Evolutionary conservation across 805 yeast genomes (phyloP).

Genomic region (Schwanniomyces polymorphus): DNA sequence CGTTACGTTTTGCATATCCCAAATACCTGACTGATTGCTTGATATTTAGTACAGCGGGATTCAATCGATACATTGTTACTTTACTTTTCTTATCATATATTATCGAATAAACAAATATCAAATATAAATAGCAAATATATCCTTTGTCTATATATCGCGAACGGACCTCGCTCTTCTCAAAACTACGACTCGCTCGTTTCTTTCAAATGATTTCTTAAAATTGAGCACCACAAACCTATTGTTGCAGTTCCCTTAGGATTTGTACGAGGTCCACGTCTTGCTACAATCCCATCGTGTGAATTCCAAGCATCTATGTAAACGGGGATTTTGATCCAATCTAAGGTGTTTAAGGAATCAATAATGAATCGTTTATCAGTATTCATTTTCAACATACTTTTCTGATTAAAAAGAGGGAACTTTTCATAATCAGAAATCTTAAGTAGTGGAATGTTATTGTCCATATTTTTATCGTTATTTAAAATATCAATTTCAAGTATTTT

Average conservation of each 20-base stretch:
- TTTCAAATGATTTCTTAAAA: slow-evolving; percentile 29
- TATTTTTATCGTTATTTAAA: slow-evolving; percentile 22
- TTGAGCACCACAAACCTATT: slow-evolving; percentile 49
- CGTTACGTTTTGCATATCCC: neutral
- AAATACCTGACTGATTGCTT: neutral
- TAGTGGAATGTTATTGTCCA: slow-evolving; percentile 11
- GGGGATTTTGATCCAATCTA: slow-evolving; percentile 79
- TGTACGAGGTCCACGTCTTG: slow-evolving; percentile 61
- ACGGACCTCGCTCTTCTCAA: neutral
- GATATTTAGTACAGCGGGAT: neutral
- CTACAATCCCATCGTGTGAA: slow-evolving; percentile 86
- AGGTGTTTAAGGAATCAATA: slow-evolving; percentile 52
- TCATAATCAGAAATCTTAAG: slow-evolving; percentile 15
- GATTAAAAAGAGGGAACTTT: slow-evolving; percentile 29
- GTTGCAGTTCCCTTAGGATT: slow-evolving; percentile 55
- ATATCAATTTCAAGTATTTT: slow-evolving; percentile 19
- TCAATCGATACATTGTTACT: neutral
- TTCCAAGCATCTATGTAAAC: slow-evolving; percentile 70
- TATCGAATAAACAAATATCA: neutral
- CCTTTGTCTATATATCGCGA: neutral
- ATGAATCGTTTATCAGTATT: slow-evolving; percentile 41
- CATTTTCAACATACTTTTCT: slow-evolving; percentile 27
- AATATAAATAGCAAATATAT: neutral
- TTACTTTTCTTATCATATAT: neutral
- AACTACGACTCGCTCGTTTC: slow-evolving; percentile 2